These are phyloP conservation scores for Mimosa pudica DNA, from an alignment of 306 rosid species.

Conservation along the genomic window DNA sequence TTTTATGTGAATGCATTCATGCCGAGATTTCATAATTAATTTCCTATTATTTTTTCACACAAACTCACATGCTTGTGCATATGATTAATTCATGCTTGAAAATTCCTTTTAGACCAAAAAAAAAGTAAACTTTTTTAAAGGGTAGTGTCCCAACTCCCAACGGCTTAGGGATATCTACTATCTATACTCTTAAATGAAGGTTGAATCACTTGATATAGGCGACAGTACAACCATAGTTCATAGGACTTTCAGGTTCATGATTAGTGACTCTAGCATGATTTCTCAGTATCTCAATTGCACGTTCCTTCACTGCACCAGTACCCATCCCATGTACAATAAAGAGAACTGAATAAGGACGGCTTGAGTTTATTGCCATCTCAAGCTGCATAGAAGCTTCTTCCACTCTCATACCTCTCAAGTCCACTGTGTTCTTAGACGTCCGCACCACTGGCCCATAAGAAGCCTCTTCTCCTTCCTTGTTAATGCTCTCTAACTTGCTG, in stretches of 20 bases:
- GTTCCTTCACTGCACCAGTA: slow-evolving; percentile 78
- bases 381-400: slow-evolving; percentile 80
- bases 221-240: slow-evolving; percentile 90
- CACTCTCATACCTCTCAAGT: slow-evolving; percentile 81
- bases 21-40: too few relatives aligned
- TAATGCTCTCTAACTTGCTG: slow-evolving; percentile 36
- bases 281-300: slow-evolving; percentile 58
- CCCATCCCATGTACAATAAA: slow-evolving; percentile 91
- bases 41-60: not conserved
- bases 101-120: not conserved
- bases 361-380: slow-evolving; percentile 64
- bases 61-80: not conserved
- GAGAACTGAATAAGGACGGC: slow-evolving; percentile 74
- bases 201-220: slow-evolving; percentile 68
- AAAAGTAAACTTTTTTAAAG: not conserved
- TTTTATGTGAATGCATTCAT: not conserved
- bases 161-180: not conserved
- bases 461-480: slow-evolving; percentile 46
- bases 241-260: slow-evolving; percentile 69
- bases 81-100: not conserved
- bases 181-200: not conserved
- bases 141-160: not conserved
- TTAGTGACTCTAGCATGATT: slow-evolving; percentile 73
- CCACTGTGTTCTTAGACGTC: slow-evolving; percentile 87
- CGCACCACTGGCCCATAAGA: slow-evolving; percentile 69